These are phyloP conservation scores for Rosa rugosa DNA, from an alignment of 306 rosid genomes.

Conservation along the genomic window DNA sequence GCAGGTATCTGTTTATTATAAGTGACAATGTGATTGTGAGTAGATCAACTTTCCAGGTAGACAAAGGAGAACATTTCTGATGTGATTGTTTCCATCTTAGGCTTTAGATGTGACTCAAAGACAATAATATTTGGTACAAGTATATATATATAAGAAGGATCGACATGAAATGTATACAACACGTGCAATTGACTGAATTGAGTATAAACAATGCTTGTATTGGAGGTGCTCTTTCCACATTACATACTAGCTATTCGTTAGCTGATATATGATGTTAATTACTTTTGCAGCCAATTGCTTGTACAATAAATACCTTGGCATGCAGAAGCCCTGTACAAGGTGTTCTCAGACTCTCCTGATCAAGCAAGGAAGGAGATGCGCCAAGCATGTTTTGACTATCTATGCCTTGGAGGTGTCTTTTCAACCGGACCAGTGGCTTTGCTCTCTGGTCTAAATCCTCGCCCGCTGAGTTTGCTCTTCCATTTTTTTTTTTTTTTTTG, in stretches of 20 bases:
- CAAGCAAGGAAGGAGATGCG: slow-evolving; percentile 47
- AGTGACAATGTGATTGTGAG: too few species aligned
- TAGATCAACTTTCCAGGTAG: too few species aligned
- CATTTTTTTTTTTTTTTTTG: slow-evolving; percentile 61
- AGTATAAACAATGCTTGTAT: too few species aligned
- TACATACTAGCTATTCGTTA: background rate
- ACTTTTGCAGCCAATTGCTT: slow-evolving; percentile 50
- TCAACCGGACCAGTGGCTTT: slow-evolving; percentile 50
- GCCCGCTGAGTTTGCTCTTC: slow-evolving; percentile 23
- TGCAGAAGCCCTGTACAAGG: slow-evolving; percentile 47
- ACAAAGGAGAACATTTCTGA: too few species aligned
- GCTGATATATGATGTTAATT: background rate
- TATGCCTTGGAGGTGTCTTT: slow-evolving; percentile 49
- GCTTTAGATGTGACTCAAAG: too few species aligned
- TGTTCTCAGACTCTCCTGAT: slow-evolving; percentile 44
- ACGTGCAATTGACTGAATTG: too few species aligned
- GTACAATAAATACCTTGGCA: slow-evolving; percentile 52
- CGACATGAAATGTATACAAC: too few species aligned
- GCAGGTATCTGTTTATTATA: too few species aligned
- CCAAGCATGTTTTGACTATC: slow-evolving; percentile 53
- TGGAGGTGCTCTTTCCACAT: background rate
- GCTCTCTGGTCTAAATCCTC: slow-evolving; percentile 58
- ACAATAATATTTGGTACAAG: too few species aligned
- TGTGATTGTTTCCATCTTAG: too few species aligned
- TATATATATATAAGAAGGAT: too few species aligned